Conservation (phyloP, 345 rosid species). For the Murraya paniculata region DNA sequence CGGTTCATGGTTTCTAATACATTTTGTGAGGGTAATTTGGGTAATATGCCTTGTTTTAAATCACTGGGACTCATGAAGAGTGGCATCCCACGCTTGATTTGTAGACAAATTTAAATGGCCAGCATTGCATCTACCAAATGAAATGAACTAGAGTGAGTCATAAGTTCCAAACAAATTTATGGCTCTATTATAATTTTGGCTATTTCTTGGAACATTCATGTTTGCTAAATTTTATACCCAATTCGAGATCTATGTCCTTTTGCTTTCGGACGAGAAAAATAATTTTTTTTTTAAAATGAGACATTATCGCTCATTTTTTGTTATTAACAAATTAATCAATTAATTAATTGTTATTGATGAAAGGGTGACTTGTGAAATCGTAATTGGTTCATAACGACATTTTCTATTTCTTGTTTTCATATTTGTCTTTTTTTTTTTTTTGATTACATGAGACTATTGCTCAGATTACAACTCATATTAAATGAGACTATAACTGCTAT, state of each 20-base stretch:
- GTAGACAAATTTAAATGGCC: conserved; percentile 1
- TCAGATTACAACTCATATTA: no score
- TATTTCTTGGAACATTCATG: not conserved
- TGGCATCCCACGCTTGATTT: conserved; percentile 24
- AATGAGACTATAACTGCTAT: no score
- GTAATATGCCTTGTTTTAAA: not conserved
- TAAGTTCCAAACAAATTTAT: conserved; percentile 14
- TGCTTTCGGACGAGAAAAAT: not conserved
- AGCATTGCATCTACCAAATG: conserved; percentile 14
- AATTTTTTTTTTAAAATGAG: not conserved
- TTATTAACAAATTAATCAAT: not conserved
- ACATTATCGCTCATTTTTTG: not conserved
- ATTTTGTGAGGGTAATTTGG: not conserved
- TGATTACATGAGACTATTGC: no score
- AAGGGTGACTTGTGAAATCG: not conserved
- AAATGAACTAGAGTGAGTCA: not conserved
- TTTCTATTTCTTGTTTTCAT: not conserved
- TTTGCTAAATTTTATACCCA: not conserved
- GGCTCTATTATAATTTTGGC: not conserved
- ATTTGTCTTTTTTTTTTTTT: no score
- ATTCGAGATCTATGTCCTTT: not conserved
- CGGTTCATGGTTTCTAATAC: not conserved
- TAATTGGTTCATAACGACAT: not conserved
- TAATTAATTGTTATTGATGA: not conserved
- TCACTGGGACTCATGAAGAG: not conserved